Conservation (phyloP, 2,329 filamentous ascomycete species). For the Penicillium expansum region DNA sequence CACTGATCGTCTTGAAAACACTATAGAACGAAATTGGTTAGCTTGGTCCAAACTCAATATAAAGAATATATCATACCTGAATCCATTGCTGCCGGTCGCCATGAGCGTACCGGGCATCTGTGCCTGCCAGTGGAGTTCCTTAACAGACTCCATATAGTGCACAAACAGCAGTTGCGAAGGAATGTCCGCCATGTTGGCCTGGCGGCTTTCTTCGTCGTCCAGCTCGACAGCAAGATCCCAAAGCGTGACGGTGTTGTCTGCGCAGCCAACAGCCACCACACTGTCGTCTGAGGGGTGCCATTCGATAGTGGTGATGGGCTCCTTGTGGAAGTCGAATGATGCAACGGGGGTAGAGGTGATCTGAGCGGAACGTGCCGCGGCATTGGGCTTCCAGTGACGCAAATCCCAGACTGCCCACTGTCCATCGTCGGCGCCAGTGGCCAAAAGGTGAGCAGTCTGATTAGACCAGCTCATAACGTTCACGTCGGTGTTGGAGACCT, state of each 20-base stretch:
- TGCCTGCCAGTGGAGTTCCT: conserved; percentile 96
- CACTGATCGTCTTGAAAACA: conserved; percentile 79
- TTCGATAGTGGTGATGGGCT: conserved; percentile 92
- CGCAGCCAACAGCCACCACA: conserved; percentile 87
- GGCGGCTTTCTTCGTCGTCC: conserved; percentile 93
- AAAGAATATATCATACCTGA: conserved; percentile 54
- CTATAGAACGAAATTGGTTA: conserved; percentile 42
- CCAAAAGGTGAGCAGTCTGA: conserved; percentile 83
- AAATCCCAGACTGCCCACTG: conserved; percentile 96
- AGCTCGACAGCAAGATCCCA: conserved; percentile 97
- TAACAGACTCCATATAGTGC: conserved; percentile 91
- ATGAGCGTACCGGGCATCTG: conserved; percentile 89
- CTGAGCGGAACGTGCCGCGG: conserved; percentile 46
- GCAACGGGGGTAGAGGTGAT: conserved; percentile 76
- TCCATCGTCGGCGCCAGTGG: conserved; percentile 89
- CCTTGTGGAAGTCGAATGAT: conserved; percentile 90
- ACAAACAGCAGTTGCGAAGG: conserved; percentile 94
- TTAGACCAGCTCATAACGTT: conserved; percentile 96
- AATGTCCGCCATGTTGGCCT: conserved; percentile 82
- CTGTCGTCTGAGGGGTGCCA: conserved; percentile 98
- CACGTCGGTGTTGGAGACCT: conserved; percentile 80
- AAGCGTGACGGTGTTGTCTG: conserved; percentile 88
- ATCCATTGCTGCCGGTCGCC: conserved; percentile 82
- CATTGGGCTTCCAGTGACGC: conserved; percentile 80
- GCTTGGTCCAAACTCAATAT: conserved; percentile 2